A percentile compares a stretch with the other conserved stretches of the same genome.
phyloP scores from a whole-genome alignment of 176 grass and related monocot genomes.

The Avena insularis region DNA sequence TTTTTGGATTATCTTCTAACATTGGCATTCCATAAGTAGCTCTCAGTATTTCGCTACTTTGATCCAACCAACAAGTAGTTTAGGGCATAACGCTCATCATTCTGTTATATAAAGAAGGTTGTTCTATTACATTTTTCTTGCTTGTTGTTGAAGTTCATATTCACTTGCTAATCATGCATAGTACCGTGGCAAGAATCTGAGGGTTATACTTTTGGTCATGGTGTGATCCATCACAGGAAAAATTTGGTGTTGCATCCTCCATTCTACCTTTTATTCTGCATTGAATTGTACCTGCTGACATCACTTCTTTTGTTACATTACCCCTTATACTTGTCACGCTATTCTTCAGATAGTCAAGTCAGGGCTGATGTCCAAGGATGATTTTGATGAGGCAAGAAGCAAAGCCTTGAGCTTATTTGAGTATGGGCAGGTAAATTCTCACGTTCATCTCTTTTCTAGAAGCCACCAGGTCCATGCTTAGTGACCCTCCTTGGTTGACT shows the following conservation, averaged over 20 bases:
- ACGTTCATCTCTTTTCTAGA: conserved; percentile 20
- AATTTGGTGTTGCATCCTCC: background rate
- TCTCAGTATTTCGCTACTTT: background rate
- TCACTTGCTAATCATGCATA: background rate
- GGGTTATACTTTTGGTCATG: background rate
- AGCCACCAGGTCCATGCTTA: conserved; percentile 11
- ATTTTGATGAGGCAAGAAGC: conserved; percentile 85
- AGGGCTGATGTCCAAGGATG: conserved; percentile 83
- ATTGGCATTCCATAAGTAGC: background rate
- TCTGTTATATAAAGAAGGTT: background rate
- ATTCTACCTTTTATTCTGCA: background rate
- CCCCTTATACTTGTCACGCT: conserved; percentile 31
- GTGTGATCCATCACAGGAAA: background rate
- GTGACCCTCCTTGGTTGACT: background rate
- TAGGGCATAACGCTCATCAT: background rate
- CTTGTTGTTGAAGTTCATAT: background rate
- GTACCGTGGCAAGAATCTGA: background rate
- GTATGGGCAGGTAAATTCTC: conserved; percentile 69
- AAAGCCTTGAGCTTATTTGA: conserved; percentile 90
- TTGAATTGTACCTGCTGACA: background rate
- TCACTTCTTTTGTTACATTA: background rate
- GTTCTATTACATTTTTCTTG: conserved; percentile 4
- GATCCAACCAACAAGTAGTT: background rate
- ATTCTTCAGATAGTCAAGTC: conserved; percentile 70
- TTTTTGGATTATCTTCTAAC: conserved; percentile 3